phyloP scores from a whole-genome alignment of 768 basidiomycete genomes.

The Phylloporus scabripes region DNA sequence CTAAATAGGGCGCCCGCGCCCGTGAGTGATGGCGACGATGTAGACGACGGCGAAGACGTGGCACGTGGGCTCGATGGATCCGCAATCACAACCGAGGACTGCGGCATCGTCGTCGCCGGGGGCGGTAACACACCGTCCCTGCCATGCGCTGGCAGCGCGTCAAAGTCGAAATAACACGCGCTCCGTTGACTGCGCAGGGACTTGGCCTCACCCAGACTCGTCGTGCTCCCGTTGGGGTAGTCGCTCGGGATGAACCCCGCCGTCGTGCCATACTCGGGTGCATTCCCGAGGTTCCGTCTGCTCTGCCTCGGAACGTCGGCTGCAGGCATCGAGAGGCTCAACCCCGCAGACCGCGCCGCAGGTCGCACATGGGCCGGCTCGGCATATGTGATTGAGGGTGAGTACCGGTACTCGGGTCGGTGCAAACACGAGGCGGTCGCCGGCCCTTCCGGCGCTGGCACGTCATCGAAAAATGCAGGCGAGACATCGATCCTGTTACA shows the following conservation, averaged over 20 bases:
- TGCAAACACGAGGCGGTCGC: slow-evolving; percentile 37
- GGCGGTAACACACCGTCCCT: not conserved
- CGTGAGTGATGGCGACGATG: not conserved
- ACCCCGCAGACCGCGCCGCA: not conserved
- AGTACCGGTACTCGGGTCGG: slow-evolving; percentile 23
- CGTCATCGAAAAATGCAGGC: slow-evolving; percentile 40
- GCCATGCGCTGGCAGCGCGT: slow-evolving; percentile 15
- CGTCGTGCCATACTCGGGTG: slow-evolving; percentile 21
- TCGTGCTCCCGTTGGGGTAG: slow-evolving; percentile 4
- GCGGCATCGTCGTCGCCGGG: not conserved
- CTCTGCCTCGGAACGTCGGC: not conserved
- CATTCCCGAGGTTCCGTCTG: not conserved
- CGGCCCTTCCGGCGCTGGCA: slow-evolving; percentile 41
- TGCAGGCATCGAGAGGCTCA: not conserved
- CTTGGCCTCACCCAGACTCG: slow-evolving; percentile 6
- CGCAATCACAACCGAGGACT: not conserved
- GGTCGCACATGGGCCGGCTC: slow-evolving; percentile 16
- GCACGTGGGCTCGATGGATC: not conserved
- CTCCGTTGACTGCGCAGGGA: slow-evolving; percentile 16
- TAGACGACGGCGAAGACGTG: not conserved
- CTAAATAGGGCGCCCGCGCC: slow-evolving; percentile 9
- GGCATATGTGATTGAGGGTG: slow-evolving; percentile 17
- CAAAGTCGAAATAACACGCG: slow-evolving; percentile 25
- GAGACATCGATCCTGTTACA: slow-evolving; percentile 34
- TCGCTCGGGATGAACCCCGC: slow-evolving; percentile 27